Base-by-base conservation (phyloP, 2,329 filamentous ascomycete species). In the Nemania sp. region DNA sequence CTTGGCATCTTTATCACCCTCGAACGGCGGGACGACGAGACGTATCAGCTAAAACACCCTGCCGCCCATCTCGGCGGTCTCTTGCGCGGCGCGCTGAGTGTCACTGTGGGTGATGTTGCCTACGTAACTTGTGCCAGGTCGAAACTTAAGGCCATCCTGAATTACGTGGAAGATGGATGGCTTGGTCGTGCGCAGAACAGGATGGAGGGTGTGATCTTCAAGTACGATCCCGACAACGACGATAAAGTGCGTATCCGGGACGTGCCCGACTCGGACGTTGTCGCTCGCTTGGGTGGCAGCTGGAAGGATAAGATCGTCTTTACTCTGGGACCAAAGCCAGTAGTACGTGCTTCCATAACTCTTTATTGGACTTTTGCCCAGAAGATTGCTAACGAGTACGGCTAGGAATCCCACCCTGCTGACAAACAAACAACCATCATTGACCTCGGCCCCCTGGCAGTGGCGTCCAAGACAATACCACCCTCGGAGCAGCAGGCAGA, bases 91-190 rank as follows among this genome's bases (percentile, higher is more conserved):
- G 86, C 89, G n/a, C 77, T 97, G 45, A 92, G 87, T 64, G 87
- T 99, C 58, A 92, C 88, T 7, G 94, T 99, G 19, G 89, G 92
- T 41, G 94, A 99, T 66, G 82, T 86, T 60, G 94, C 91, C 66
- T 96, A 89, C 70, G 81, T 97, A 56, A 92, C 86, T 33, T 99
- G 94, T 73, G 82, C 88, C n/a, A 86, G 91, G 75, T 96, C 91
- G 2, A 88, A 86, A 68, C 83, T 96, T 62, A 97, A 97, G 76
- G 89, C 87, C 15, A 96, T 99, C 59, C 75, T 99, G 41, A 87
- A 95, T 66, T 99, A 99, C 70, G 77, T 92, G 50, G 93, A 97
- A 67, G 93, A 97, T 65, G 91, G 92, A 44, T 99, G 94, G 92
- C 80, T 97, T 24, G 90, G 92, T 41, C 90, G 90, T 61, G 84